Base-by-base conservation (phyloP, 495 filamentous ascomycete genomes). In the Penicillium cinerascens region DNA sequence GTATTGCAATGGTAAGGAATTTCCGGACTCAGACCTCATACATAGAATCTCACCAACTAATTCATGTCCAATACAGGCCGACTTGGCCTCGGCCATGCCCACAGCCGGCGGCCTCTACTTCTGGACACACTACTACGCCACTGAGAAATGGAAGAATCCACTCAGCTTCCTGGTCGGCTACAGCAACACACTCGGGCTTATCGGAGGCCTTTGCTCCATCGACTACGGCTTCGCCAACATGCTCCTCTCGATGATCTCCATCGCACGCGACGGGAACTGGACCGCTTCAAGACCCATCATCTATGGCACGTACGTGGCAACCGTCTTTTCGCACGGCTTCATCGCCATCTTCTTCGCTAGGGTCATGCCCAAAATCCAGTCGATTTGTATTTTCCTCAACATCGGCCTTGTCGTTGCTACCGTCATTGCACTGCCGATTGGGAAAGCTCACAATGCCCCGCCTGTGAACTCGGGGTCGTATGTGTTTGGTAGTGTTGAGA, bases 141-240 rank as follows among this genome's bases (percentile, higher is more conserved):
- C 75, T 4, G 77, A 79, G 10, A 79, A 78, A 42, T 81, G 73
- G 41, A 76, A 84, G 45, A 86, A 85, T 60, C 76, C 82, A 8
- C 64, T 88, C 8, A 82, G 82, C 56, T 88, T 87, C 60, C 63
- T 88, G 23, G 85, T 88, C 22, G 85, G 85, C 17, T 88, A 87
- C 57, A 86, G 82, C 65, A 88, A 88, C 56, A 88, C 80, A 1
- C 67, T 88, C 18, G 85, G 85, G 1, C 63, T 87, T 9, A 74
- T 87, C 25, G 84, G 83, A 23, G 85, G 84, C 11, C 67, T 85
- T 18, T 83, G 81, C 59, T 82, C 78, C 18, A 75, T 83, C 40
- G 81, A 85, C 47, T 85, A 81, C 50, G 76, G 73, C 0, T 76
- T 80, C 49, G 68, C 77, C 6, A 68, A 75, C 23, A 78, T 81